Evolutionary conservation across 768 basidiomycete genomes (phyloP), one percentile per base, ranked within the genome.

Genomic region (Lyophyllum semitale): DNA sequence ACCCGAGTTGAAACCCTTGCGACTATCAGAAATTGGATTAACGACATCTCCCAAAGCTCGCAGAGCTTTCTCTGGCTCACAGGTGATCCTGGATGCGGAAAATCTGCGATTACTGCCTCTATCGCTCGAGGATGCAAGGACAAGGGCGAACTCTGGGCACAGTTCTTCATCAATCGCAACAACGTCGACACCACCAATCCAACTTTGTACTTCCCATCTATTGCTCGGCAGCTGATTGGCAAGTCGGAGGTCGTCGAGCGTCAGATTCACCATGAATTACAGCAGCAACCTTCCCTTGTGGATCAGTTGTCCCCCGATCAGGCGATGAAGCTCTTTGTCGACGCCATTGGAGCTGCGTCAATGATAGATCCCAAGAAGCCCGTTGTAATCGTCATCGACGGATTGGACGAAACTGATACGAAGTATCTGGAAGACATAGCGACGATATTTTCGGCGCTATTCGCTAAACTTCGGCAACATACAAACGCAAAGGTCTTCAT

Each of bases 381-480:
- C 4, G 59, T 62, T 4, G 60, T 63, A 23, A 38, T 65, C 20
- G 58, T 65, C 32, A 63, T 65, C 18, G 62, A 65, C 20, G 64
- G 58, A 7, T 48, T 65, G 11, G 64, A 65, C 48, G 64, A 63
- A 38, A 63, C 64, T 1, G 45, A 59, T 18, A 42, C 23, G 26
- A 30, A 23, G 5, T 53, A 45, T 32, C 49, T 63, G 1, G 43
- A 47, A 23, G 29, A 46, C 18, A 62, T 57, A 7, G 59, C 59
- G 12, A 48, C 11, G 4, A 59, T 62, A 15, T 61, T 65, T 30
- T 56, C 63, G 7, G 42, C 32, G n/a, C 29, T 62, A 7, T 62
- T 62, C 18, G 27, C n/a, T n/a, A 53, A 11, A 42, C 48, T 18
- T 54, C 60, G 3, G 6, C 49, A 8, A 3, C 27, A 8, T 51